Evolutionary conservation across 176 grass and related monocot species (phyloP), one percentile per base, ranked within the genome.

Genomic region (Alloteropsis semialata): DNA sequence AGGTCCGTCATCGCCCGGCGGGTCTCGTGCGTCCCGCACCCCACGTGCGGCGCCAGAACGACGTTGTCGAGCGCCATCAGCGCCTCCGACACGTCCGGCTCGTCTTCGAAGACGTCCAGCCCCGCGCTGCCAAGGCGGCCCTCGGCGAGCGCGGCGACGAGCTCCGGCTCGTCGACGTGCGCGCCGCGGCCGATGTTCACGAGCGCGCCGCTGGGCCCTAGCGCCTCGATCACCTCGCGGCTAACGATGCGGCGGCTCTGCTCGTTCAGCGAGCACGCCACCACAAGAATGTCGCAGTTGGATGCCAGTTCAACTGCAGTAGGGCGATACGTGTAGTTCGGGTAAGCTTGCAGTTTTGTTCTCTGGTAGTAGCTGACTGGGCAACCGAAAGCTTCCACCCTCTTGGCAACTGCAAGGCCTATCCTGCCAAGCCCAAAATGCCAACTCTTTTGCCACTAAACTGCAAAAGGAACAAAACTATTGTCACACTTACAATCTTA

Each of bases 391-490:
- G 81, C 89, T 36, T 97, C 92, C 50, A 85, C 86, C 69, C 92
- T 75, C 46, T 81, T 89, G 21, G 95, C 95, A 7, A 97, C 36
- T 32, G 84, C 84, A 19, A 89, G 83, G 18, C 95, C 95, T 10
- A 97, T 94, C 78, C 90, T 88, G 25, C 95, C 95, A 30, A 97
- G 92, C 18, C 95, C 92, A 21, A 97, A 85, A 69, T n/a, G n/a
- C n/a, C n/a, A n/a, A n/a, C n/a, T n/a, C 62, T 89, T 72, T 97
- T 94, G 2, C 95, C 95, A 79, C 92, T 94, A 84, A 97, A 94
- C 95, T 97, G 90, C 78, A 82, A 69, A 36, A 36, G 34, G 34
- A 55, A 42, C 39, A 42, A 42, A 42, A 42, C 34, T 5, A 5
- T 36, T 36, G 34, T 36, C 34, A 36, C 34, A 36, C 5, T 36